Percentiles rank a stretch among this genome's conserved stretches.
Conservation (phyloP, 2,329 filamentous ascomycete species). For the Coccinonectria pachysandricola region DNA sequence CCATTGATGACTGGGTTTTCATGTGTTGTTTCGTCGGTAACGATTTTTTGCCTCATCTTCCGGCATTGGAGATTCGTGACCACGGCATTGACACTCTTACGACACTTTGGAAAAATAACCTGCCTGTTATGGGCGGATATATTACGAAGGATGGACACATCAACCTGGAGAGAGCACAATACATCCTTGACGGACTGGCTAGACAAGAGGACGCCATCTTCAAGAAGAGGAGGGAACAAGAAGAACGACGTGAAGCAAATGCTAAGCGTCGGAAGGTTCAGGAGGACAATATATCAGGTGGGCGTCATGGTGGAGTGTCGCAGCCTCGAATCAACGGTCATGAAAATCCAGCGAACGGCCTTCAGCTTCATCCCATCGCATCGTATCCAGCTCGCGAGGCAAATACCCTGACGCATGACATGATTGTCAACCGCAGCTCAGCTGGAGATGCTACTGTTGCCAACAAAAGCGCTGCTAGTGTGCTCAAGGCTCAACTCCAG, state of each 20-base stretch:
- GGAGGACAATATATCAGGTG: conserved; percentile 28
- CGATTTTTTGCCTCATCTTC: conserved; percentile 93
- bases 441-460: conserved; percentile 62
- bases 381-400: conserved; percentile 41
- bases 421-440: conserved; percentile 67
- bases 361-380: conserved; percentile 29
- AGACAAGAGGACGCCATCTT: conserved; percentile 94
- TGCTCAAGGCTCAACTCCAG: conserved; percentile 71
- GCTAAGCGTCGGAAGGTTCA: conserved; percentile 70
- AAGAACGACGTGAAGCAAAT: conserved; percentile 72
- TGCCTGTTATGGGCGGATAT: conserved; percentile 87
- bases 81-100: conserved; percentile 95
- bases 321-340: conserved; percentile 21
- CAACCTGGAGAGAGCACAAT: conserved; percentile 74
- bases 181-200: conserved; percentile 78
- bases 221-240: conserved; percentile 71
- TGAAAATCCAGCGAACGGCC: conserved; percentile 22
- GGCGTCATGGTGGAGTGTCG: conserved; percentile 8
- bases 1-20: conserved; percentile 96
- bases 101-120: conserved; percentile 91
- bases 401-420: conserved; percentile 75
- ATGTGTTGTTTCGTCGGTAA: conserved; percentile 99
- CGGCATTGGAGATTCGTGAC: conserved; percentile 94
- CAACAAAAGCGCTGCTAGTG: conserved; percentile 90
- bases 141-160: conserved; percentile 92